Base-by-base conservation (phyloP, 208 protist genomes). In the Crithidia brevicula region DNA sequence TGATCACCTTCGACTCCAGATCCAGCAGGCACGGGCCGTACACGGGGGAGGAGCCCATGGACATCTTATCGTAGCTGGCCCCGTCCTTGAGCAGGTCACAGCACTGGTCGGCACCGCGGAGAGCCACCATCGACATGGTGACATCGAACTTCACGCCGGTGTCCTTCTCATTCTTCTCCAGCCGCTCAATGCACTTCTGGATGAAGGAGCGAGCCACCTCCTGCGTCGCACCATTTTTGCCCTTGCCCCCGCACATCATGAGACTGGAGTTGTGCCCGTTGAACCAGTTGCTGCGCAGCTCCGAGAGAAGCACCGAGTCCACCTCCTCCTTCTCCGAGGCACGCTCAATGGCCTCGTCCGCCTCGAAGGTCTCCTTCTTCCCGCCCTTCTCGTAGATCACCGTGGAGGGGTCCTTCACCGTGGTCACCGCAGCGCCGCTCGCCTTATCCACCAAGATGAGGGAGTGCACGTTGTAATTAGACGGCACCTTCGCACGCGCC, bases 401-500 rank as follows among this genome's bases (percentile, higher is more conserved):
- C 0, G 74, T 84, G 50, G 77, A 79, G 22, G 84, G 74, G 71
- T 91, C 77, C 67, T 79, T 82, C 16, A 91, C 74, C 27, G 62
- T 69, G 27, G 62, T 65, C 33, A 75, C 53, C 10, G 43, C 33
- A 6, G 40, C 43, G 40, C 25, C 52, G 15, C 72, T 61, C 28
- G 28, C 50, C 25, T 66, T 77, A 51, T 90, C 84, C 16, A 91
- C 72, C 20, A 93, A 47, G 42, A 89, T 59, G 27, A 93, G 77
- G 25, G 88, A 82, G 75, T 93, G 88, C 49, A 93, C 73, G 61
- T 93, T 82, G 77, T 89, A 91, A 77, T 88, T 89, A 20, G 74
- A 68, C 2, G 84, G 88, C 43, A 81, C 70, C 65, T 87, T 88
- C 34, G 84, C 84, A 13, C 79, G 81, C 27, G 40, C 2, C 56